These are phyloP conservation scores for Mycena polygramma DNA, from an alignment of 768 basidiomycete genomes.

Conservation along the genomic window DNA sequence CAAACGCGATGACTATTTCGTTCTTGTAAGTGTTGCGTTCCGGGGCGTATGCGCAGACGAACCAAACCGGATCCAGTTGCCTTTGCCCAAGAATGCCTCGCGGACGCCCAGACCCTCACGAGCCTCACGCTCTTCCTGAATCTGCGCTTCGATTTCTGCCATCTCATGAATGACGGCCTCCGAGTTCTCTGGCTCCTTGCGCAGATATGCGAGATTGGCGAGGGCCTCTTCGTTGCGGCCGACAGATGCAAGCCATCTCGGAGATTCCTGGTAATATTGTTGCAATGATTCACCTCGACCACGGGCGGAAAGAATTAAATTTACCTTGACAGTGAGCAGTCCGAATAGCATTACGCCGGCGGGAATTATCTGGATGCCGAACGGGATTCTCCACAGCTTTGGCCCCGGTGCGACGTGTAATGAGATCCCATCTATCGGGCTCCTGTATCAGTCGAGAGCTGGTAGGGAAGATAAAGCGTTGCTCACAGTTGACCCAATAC, in stretches of 20 bases:
- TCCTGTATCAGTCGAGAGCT: not conserved
- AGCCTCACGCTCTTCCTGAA: conserved; percentile 77
- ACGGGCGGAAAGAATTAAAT: conserved; percentile 26
- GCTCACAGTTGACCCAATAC: conserved; percentile 83
- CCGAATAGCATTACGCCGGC: conserved; percentile 79
- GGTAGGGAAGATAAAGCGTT: conserved; percentile 11
- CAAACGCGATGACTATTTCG: conserved; percentile 74
- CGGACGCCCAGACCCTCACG: conserved; percentile 73
- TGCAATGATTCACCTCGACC: not conserved
- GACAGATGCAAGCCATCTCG: conserved; percentile 80
- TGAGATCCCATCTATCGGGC: conserved; percentile 66
- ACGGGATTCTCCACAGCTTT: conserved; percentile 78
- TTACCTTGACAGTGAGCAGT: conserved; percentile 73
- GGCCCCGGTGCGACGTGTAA: conserved; percentile 62
- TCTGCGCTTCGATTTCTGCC: conserved; percentile 86
- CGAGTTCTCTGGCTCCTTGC: conserved; percentile 57
- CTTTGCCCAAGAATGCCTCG: conserved; percentile 85
- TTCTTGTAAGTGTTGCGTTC: not conserved
- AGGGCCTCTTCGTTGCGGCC: conserved; percentile 68
- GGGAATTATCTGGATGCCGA: conserved; percentile 81
- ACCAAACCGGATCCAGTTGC: conserved; percentile 82
- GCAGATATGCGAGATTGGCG: conserved; percentile 73
- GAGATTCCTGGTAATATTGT: conserved; percentile 67
- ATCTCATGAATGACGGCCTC: conserved; percentile 67
- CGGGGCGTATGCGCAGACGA: not conserved